A percentile compares a stretch with the other conserved stretches of the same genome.
Conservation (phyloP, 2,329 filamentous ascomycete genomes). For the Fusarium burgessii region DNA sequence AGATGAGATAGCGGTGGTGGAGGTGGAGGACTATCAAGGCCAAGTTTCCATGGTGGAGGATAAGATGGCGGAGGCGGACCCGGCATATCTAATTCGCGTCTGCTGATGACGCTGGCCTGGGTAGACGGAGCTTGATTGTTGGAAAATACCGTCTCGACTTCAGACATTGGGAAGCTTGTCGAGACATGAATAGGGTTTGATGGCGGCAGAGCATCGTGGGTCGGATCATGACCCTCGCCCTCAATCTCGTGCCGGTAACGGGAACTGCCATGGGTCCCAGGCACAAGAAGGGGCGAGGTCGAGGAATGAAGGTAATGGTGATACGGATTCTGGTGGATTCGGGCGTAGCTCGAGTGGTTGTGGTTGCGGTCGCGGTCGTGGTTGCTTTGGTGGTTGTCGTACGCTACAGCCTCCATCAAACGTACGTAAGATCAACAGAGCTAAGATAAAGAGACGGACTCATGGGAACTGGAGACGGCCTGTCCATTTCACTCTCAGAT, state of each 20-base stretch:
- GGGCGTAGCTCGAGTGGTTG: constrained; percentile 28
- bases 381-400: constrained; percentile 6
- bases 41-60: constrained; percentile 16
- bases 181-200: constrained; percentile 18
- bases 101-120: constrained; percentile 47
- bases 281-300: constrained; percentile 30
- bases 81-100: constrained; percentile 40
- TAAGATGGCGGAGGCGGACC: constrained; percentile 39
- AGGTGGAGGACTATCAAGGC: constrained; percentile 8
- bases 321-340: constrained; percentile 21
- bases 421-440: constrained; percentile 32
- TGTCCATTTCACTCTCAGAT: constrained; percentile 39
- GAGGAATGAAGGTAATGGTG: constrained; percentile 11
- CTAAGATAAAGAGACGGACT: constrained; percentile 27
- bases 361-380: neutral
- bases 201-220: constrained; percentile 28
- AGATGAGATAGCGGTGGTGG: constrained; percentile 3
- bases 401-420: constrained; percentile 40
- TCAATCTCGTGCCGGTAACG: constrained; percentile 8
- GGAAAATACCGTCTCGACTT: constrained; percentile 45
- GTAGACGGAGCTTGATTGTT: constrained; percentile 47
- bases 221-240: constrained; percentile 24
- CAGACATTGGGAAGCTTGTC: constrained; percentile 44
- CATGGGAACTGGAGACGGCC: constrained; percentile 35
- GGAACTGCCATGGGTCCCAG: constrained; percentile 29